Conservation (phyloP, 139 green algal genomes). For the Chlorella sp. region DNA sequence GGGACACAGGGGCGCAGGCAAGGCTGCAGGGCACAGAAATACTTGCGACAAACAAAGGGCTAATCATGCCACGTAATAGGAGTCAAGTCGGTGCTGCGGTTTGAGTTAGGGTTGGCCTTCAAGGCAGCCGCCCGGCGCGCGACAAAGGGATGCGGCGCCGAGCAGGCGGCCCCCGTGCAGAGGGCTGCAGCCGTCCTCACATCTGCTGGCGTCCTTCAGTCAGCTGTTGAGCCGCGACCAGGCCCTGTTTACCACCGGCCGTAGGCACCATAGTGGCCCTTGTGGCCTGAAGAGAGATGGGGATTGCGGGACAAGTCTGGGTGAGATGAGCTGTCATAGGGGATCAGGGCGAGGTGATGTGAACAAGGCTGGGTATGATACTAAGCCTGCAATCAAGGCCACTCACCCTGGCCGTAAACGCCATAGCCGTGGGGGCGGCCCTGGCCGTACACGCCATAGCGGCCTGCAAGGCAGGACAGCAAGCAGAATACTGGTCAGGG, state of each 20-base stretch:
- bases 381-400: no score
- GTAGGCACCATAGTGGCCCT: background rate
- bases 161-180: no score
- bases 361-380: no score
- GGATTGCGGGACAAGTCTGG: background rate
- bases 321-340: no score
- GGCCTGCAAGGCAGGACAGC: no score
- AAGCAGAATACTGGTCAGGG: no score
- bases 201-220: no score
- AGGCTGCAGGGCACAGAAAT: constrained; percentile 6
- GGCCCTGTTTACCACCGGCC: background rate
- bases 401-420: constrained; percentile 24
- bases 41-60: constrained; percentile 9
- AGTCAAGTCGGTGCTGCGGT: constrained; percentile 1
- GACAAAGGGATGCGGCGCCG: background rate
- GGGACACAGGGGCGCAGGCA: background rate
- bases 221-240: background rate
- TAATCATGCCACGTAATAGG: background rate
- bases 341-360: no score
- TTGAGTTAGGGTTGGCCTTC: constrained; percentile 5
- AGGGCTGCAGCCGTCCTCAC: no score
- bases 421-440: background rate
- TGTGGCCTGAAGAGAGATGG: background rate
- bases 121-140: background rate
- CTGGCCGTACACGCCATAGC: constrained; percentile 3